Base-by-base conservation (phyloP, 129 eudicot species). In the Silybum marianum region DNA sequence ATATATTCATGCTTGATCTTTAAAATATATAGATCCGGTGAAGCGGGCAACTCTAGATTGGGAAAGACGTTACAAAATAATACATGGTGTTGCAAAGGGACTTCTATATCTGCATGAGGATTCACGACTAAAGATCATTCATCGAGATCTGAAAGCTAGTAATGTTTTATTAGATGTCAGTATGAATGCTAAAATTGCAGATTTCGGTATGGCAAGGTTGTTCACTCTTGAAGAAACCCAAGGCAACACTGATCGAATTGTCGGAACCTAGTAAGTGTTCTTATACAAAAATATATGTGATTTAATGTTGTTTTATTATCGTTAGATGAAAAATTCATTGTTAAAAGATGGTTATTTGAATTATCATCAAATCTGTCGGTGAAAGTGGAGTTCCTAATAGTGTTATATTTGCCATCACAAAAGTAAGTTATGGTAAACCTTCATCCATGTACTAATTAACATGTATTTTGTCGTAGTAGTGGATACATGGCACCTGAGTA, bases 401-500 rank as follows among this genome's bases (percentile, higher is more conserved):
- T 18, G 9, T 54, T 16, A 16, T 54, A 3, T 32, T 16, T 54
- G 7, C 7, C 19, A 48, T 3, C 9, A 16, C 63, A 54, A 54
- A 54, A 54, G 22, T 54, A 54, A 54, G 1, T 16, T 16, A 21
- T 18, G 63, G 22, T 54, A 16, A 21, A 78, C 40, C 22, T 78
- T 23, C 18, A 25, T 48, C 16, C 34, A 30, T 23, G 25, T 69
- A 19, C 67, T 44, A 68, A 34, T 13, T 58, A 69, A 76, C 34
- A 69, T 3, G 8, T 70, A 24, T 69, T 32, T 34, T 76, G 73
- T 51, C n/a, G 39, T 21, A 26, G 48, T 40, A 87, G 93, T 42
- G 93, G 93, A 48, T 85, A 89, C 62, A 89, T 89, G 90, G 82
- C 93, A 44, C 90, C 90, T 0, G 93, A 89, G 73, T 89, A 87